Base-by-base conservation (phyloP, 116 monocot species). In the Papilionanthe hybrid region DNA sequence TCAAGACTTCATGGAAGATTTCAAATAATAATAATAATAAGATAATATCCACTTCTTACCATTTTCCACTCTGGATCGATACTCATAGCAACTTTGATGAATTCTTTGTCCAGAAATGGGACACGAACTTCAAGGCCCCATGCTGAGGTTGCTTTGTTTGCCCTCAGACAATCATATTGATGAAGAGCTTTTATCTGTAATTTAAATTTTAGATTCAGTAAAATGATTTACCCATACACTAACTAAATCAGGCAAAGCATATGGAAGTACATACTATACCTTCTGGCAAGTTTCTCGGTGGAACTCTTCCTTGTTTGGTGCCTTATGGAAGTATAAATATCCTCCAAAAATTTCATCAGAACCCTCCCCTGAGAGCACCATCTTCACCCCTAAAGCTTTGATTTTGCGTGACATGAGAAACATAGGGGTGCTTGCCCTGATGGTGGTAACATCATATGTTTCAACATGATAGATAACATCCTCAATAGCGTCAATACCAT, bases 361-460 rank as follows among this genome's bases (percentile, higher is more conserved):
- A 48, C 94, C 98, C 84, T 98, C 98, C 10, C 98, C 94, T 15
- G 94, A 94, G 79, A 98, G 78, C 53, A 98, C 98, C 98, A 98
- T 98, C 84, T 94, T 98, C 72, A 94, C 98, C 44, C 98, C 93
- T 18, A 94, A 81, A 5, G 94, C 72, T 79, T 98, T 98, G 78
- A 98, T 98, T 82, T 98, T 98, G 5, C 93, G 87, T 1, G 94
- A 85, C 98, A 98, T 98, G 0, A 98, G 87, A 81, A 93, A 98
- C 98, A 98, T 94, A 30, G 98, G 98, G 12, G 92, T 98, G 84
- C 93, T 94, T 72, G 94, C 98, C 28, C 98, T 83, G 72, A 98
- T 91, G 6, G 93, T 91, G 1, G 94, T 93, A 56, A 98, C 93
- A 79, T 94, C 98, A 43, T 94, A 98, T 1, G 98, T 91, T 68